Base-by-base conservation (phyloP, 2,329 filamentous ascomycete genomes). In the Amauroascus verrucosus region DNA sequence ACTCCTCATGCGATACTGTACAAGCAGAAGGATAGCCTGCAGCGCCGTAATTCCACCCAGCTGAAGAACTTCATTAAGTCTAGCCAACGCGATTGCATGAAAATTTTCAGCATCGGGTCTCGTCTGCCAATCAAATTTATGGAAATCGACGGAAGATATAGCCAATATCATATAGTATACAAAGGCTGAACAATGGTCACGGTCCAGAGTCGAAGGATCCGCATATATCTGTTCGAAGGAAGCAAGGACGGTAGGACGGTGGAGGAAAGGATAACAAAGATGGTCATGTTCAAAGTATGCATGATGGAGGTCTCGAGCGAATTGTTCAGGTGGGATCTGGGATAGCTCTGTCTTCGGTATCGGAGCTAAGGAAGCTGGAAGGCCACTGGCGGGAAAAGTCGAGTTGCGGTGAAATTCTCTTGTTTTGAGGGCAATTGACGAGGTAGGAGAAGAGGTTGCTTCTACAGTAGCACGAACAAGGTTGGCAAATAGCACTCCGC, bases 41-140 rank as follows among this genome's bases (percentile, higher is more conserved):
- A 75, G 51, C 0, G 68, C 64, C 45, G 65, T 60, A 3, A 72
- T 62, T 0, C 68, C 69, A 11, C 68, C 70, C 0, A 59, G 48
- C 1, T 64, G 63, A 7, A 75, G 61, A 1, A 75, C 70, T 8
- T 66, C 61, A 14, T 63, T 65, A 0, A 73, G 56, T n/a, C 65
- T 63, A 0, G 59, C 60, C 61, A 70, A 69, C 3, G 72, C 71
- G 9, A 69, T 63, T 13, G 65, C 63, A 41, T 73, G 70, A 26
- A 72, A 71, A 1, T 63, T 69, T 48, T 74, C 71, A 2, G 71
- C 72, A 56, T 72, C 69, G 1, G 70, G 70, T 2, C 72, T 59
- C 6, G 64, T 68, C 49, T 72, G 67, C 71, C 72, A 74, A 37
- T 74, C 69, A 45, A 71, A 70, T 57, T 74, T 75, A 55, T 70